A percentile compares a stretch with the other conserved stretches of the same genome.
Conservation (phyloP, 257 asterid genomes). For the Solanum tarapatanum region DNA sequence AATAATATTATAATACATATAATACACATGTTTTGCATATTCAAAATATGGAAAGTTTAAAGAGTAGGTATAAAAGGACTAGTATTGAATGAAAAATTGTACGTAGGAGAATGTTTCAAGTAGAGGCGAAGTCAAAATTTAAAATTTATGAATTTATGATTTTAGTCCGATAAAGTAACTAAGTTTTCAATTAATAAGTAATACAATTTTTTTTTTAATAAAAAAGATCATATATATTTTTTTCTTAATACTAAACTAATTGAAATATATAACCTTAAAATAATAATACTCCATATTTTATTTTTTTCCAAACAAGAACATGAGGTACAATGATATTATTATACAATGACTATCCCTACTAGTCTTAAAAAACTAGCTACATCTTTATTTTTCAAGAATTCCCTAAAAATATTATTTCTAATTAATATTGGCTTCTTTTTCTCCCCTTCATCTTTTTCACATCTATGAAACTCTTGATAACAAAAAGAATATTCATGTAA, state of each 20-base stretch:
- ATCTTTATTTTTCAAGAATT: neutral
- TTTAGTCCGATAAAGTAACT: fast-evolving
- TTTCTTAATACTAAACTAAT: neutral
- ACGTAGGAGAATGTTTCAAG: neutral
- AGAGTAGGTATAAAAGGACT: neutral
- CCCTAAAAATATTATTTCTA: neutral
- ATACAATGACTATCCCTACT: neutral
- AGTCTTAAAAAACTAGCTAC: neutral
- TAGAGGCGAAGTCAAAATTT: neutral
- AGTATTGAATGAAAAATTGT: too few relatives aligned
- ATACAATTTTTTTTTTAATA: too few relatives aligned
- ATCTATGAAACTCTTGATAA: neutral
- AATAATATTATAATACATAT: neutral
- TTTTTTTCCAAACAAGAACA: too few relatives aligned
- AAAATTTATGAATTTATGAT: neutral
- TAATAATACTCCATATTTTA: too few relatives aligned
- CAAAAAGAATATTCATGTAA: neutral
- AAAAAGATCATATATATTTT: too few relatives aligned
- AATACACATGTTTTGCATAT: neutral
- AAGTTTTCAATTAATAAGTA: too few relatives aligned
- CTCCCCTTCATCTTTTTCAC: neutral
- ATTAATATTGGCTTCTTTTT: neutral
- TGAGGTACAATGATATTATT: too few relatives aligned
- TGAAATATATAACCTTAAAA: neutral
- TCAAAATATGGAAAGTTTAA: neutral